phyloP scores from a whole-genome alignment of 2,329 filamentous ascomycete species.

The Lojkania enalia region DNA sequence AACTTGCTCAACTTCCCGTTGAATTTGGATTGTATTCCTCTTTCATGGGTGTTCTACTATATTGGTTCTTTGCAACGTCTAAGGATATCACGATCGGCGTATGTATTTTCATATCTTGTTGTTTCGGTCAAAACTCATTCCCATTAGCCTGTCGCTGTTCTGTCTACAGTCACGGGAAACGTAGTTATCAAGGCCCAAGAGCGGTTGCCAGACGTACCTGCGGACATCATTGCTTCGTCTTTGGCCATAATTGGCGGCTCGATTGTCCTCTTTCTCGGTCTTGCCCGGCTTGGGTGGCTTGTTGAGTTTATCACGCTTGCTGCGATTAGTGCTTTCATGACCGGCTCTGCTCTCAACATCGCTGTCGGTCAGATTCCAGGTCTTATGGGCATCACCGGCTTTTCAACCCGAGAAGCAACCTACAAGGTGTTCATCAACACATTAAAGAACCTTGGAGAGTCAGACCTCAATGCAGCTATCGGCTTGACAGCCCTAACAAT shows the following conservation, averaged over 20 bases:
- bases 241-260: conserved; percentile 77
- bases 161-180: conserved; percentile 86
- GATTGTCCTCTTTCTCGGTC: conserved; percentile 79
- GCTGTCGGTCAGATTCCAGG: conserved; percentile 78
- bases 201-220: conserved; percentile 44
- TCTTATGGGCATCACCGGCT: conserved; percentile 76
- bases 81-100: conserved; percentile 98
- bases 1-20: conserved; percentile 73
- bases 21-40: conserved; percentile 92
- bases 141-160: conserved; percentile 80
- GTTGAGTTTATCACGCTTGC: conserved; percentile 92
- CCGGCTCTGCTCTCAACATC: conserved; percentile 91
- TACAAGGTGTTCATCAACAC: conserved; percentile 86
- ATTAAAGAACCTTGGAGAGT: conserved; percentile 67
- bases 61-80: conserved; percentile 98
- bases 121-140: conserved; percentile 1
- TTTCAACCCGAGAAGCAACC: conserved; percentile 75
- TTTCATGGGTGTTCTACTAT: conserved; percentile 92
- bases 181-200: conserved; percentile 68
- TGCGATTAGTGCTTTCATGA: conserved; percentile 96
- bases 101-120: conserved; percentile 44
- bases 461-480: conserved; percentile 75
- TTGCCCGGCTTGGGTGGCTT: conserved; percentile 83
- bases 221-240: conserved; percentile 56
- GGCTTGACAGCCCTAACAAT: conserved; percentile 78